Base-by-base conservation (phyloP, 2,329 filamentous ascomycete species). In the Penicillium vulpinum region DNA sequence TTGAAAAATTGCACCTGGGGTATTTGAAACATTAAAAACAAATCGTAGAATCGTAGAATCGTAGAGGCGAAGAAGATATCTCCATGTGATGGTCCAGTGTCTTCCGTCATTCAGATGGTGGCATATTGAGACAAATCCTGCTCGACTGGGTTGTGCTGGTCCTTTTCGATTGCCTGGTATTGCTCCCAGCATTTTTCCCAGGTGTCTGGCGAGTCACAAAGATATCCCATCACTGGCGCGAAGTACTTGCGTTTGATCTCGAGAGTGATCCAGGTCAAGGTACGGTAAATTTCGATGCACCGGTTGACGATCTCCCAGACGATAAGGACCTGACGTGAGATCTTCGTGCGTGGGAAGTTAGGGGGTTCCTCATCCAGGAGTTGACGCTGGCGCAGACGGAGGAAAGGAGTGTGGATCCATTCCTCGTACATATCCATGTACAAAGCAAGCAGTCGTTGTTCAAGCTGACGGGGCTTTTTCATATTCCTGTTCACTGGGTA, bases 381-480 rank as follows among this genome's bases (percentile, higher is more conserved):
- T n/a, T 64, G 62, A 3, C 54, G 50, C 51, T 64, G 63, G 39
- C 62, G 59, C 15, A 62, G 54, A 15, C 49, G 43, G 7, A 69
- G 47, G 40, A 69, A 71, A 16, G 61, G 48, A 4, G 48, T 60
- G 52, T 66, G 67, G 31, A 72, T 40, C 59, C 63, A 68, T n/a
- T 58, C 46, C 11, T 71, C 68, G 41, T 63, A 73, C 2, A 73
- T 52, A 8, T 67, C 58, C 29, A 63, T 51, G 41, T 66, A 67
- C 39, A 64, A 33, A 21, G 46, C 26, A 1, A 73, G 62, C 4
- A 72, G 58, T 5, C 31, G 50, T 5, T 61, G 51, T 46, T 72
- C 70, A 16, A 62, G 36, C 7, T 39, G 18, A 11, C 58, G 62
- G 1, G 67, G 61, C 28, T 63, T 66, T 15, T 58, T 58, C 29